Evolutionary conservation across 2,329 filamentous ascomycete genomes (phyloP).

Genomic region (Amesomyces nigricolor): DNA sequence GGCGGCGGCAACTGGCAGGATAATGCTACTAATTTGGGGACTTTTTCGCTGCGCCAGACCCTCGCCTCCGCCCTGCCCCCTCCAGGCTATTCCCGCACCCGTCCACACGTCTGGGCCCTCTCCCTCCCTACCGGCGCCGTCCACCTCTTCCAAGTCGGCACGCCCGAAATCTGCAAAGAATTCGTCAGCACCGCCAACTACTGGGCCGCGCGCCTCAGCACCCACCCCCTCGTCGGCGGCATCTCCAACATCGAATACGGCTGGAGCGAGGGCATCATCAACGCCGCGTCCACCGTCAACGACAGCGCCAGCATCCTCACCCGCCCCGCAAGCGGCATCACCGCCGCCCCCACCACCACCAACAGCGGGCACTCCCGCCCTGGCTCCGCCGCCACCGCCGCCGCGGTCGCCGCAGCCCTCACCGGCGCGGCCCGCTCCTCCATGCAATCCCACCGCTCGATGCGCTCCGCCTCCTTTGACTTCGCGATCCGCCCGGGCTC

Average conservation of each 20-base stretch:
- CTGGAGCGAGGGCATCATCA: constrained; percentile 82
- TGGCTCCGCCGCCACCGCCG: constrained; percentile 42
- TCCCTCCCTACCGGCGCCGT: constrained; percentile 89
- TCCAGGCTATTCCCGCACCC: constrained; percentile 84
- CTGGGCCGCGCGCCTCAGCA: constrained; percentile 91
- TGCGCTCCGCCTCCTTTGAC: constrained; percentile 56
- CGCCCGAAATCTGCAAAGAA: constrained; percentile 87
- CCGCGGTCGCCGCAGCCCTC: constrained; percentile 10
- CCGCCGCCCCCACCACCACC: constrained; percentile 15
- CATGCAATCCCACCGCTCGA: constrained; percentile 42
- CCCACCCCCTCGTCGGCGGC: constrained; percentile 85
- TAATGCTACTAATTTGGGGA: constrained; percentile 83
- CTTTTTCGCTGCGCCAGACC: constrained; percentile 83
- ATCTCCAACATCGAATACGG: constrained; percentile 97
- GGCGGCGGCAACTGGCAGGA: constrained; percentile 98
- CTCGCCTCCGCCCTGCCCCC: constrained; percentile 85
- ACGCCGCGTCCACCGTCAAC: constrained; percentile 44
- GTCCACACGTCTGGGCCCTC: constrained; percentile 90
- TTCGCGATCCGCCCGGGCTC: constrained; percentile 53
- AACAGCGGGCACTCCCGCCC: constrained; percentile 40
- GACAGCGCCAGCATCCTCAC: constrained; percentile 25
- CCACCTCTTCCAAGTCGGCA: constrained; percentile 97
- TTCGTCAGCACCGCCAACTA: constrained; percentile 95
- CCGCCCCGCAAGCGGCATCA: constrained; percentile 15
- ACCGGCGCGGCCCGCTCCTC: constrained; percentile 30